Evolutionary conservation across 1,284 basidiomycete species (phyloP).

Genomic region (Melampsora americana): DNA sequence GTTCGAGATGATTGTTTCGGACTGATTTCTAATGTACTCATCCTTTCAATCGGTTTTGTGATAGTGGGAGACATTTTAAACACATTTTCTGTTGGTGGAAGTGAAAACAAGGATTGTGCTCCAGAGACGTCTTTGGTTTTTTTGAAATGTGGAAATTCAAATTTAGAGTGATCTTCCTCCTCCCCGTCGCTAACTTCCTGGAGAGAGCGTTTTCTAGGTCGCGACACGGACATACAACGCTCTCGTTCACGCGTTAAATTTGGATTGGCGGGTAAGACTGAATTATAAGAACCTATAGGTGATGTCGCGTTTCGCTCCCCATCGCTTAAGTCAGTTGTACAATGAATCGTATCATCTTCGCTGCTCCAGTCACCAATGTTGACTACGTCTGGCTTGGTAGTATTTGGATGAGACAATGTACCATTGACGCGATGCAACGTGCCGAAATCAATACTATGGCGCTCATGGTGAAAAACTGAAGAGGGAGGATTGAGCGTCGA

Average conservation of each 20-base stretch:
- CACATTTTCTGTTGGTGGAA: background rate
- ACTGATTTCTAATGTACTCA: background rate
- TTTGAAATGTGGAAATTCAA: conserved; percentile 3
- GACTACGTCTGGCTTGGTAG: background rate
- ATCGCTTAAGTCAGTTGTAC: background rate
- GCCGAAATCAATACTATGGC: background rate
- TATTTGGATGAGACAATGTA: background rate
- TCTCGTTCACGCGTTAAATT: background rate
- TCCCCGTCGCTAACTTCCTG: background rate
- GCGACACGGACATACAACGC: background rate
- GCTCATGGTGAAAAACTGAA: conserved; percentile 1
- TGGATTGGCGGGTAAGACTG: background rate
- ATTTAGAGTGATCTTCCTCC: background rate
- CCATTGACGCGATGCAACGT: conserved; percentile 1
- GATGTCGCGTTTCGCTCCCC: background rate
- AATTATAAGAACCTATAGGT: background rate
- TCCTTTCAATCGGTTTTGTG: background rate
- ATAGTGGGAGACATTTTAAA: background rate
- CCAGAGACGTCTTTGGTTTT: background rate
- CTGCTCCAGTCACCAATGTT: background rate
- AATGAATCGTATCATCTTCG: background rate
- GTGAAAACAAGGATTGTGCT: background rate
- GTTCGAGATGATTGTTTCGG: background rate
- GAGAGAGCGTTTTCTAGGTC: conserved; percentile 1
- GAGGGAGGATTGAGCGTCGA: background rate